phyloP scores from a whole-genome alignment of 2,329 filamentous ascomycete genomes.

The Aschersonia sp. region DNA sequence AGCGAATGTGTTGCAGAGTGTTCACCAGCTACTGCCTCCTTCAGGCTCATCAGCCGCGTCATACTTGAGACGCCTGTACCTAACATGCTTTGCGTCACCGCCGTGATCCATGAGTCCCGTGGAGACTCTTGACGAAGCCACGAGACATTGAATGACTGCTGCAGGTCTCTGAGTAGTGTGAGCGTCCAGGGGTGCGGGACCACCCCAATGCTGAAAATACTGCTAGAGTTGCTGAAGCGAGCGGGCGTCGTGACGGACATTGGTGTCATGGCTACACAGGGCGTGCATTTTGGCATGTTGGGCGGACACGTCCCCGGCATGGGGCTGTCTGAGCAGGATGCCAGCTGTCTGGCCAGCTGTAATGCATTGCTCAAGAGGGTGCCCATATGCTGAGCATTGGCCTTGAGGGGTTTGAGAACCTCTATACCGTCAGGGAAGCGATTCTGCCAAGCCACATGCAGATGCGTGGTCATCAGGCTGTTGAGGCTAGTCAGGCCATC shows the following conservation, averaged over 20 bases:
- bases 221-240: slow-evolving; percentile 56
- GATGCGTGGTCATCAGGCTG: slow-evolving; percentile 66
- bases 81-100: slow-evolving; percentile 55
- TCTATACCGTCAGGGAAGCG: slow-evolving; percentile 62
- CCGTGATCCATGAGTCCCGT: slow-evolving; percentile 67
- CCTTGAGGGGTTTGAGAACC: slow-evolving; percentile 64
- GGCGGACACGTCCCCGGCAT: slow-evolving; percentile 71
- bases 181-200: slow-evolving; percentile 88
- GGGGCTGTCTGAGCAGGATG: slow-evolving; percentile 59
- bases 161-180: slow-evolving; percentile 49
- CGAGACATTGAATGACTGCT: slow-evolving; percentile 43
- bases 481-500: slow-evolving; percentile 53
- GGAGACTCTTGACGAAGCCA: slow-evolving; percentile 54
- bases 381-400: slow-evolving; percentile 44
- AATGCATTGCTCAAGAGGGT: slow-evolving; percentile 55
- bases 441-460: slow-evolving; percentile 76
- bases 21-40: slow-evolving; percentile 64
- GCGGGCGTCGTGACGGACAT: slow-evolving; percentile 53
- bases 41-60: slow-evolving; percentile 58
- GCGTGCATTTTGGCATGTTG: slow-evolving; percentile 58
- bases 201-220: slow-evolving; percentile 67
- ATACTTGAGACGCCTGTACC: slow-evolving; percentile 44
- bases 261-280: slow-evolving; percentile 48
- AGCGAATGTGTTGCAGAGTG: slow-evolving; percentile 49
- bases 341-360: slow-evolving; percentile 60